These are phyloP conservation scores for Podaxis sp. DNA, from an alignment of 768 basidiomycete species.

Conservation along the genomic window DNA sequence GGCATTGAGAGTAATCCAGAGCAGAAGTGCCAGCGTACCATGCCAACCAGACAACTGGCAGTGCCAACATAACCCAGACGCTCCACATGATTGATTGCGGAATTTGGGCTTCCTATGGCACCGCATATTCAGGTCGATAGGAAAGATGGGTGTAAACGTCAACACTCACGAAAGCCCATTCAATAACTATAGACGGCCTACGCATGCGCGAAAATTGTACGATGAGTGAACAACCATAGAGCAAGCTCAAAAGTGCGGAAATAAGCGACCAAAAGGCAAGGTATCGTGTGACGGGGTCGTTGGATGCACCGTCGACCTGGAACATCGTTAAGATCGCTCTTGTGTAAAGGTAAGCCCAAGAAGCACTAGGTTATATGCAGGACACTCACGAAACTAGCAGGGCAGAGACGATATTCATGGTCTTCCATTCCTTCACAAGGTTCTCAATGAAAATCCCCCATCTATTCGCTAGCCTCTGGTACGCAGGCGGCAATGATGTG, in stretches of 20 bases:
- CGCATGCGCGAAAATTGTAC: slow-evolving; percentile 61
- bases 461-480: slow-evolving; percentile 14
- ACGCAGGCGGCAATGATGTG: slow-evolving; percentile 14
- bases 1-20: not conserved
- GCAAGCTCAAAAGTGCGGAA: slow-evolving; percentile 56
- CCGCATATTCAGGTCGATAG: not conserved
- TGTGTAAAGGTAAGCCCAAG: not conserved
- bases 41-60: slow-evolving; percentile 58
- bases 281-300: slow-evolving; percentile 49
- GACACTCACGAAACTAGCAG: slow-evolving; percentile 21
- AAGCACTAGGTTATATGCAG: not conserved
- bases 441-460: slow-evolving; percentile 26
- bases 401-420: slow-evolving; percentile 24
- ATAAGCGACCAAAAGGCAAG: slow-evolving; percentile 50
- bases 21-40: slow-evolving; percentile 31
- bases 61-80: slow-evolving; percentile 60
- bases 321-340: slow-evolving; percentile 28
- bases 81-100: slow-evolving; percentile 39
- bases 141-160: not conserved
- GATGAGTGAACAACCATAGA: slow-evolving; percentile 58
- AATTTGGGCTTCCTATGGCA: slow-evolving; percentile 43
- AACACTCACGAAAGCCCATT: slow-evolving; percentile 48
- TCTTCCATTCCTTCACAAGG: slow-evolving; percentile 25
- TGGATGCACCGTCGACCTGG: slow-evolving; percentile 31
- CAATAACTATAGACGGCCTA: slow-evolving; percentile 52